These are phyloP conservation scores for Fusarium beomiforme DNA, from an alignment of 2,329 filamentous ascomycete species.

Conservation along the genomic window DNA sequence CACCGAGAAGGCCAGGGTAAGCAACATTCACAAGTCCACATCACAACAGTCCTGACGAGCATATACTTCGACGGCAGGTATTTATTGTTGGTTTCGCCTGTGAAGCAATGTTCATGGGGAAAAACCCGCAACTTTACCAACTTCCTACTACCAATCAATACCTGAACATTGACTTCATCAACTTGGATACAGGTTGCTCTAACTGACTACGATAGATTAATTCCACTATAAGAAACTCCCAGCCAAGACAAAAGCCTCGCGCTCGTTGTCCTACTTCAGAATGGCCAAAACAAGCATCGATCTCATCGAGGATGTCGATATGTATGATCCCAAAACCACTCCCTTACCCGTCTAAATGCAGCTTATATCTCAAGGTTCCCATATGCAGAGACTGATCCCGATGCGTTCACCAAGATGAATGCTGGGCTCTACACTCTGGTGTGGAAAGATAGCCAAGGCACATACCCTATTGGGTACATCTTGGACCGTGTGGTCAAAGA, in stretches of 20 bases:
- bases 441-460: conserved; percentile 70
- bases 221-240: background rate
- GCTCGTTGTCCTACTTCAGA: background rate
- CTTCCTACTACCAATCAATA: background rate
- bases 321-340: conserved; percentile 19
- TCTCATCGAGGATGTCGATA: conserved; percentile 40
- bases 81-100: background rate
- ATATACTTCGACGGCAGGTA: background rate
- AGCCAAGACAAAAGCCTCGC: background rate
- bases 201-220: background rate
- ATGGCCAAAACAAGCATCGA: conserved; percentile 43
- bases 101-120: background rate
- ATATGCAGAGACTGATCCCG: conserved; percentile 71
- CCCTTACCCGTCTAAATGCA: background rate
- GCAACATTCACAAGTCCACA: background rate
- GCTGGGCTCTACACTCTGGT: conserved; percentile 74
- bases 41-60: background rate
- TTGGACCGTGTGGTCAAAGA: conserved; percentile 60
- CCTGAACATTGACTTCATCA: background rate
- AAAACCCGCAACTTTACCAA: conserved; percentile 11
- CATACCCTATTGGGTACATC: conserved; percentile 71
- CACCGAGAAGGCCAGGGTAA: conserved; percentile 4
- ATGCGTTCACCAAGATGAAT: conserved; percentile 63
- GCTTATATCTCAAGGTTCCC: conserved; percentile 71
- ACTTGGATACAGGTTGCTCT: background rate